Evolutionary conservation across 2,329 filamentous ascomycete species (phyloP), one percentile per base, ranked within the genome.

Genomic region (Fusarium foetens): DNA sequence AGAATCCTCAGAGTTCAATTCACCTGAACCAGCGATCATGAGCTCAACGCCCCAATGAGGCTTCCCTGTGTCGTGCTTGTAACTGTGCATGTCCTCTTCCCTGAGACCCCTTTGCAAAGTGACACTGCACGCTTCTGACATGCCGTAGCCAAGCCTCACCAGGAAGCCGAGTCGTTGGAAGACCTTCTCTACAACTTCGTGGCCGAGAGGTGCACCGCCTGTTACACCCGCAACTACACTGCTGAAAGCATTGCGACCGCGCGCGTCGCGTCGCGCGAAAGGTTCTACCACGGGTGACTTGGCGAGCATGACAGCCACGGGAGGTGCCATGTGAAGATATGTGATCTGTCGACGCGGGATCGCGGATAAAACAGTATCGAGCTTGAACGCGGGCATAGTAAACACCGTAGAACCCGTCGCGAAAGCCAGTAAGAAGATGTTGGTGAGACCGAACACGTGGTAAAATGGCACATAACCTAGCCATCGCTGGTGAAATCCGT

Each of bases 381-480:
- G 92, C 70, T 92, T 90, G 79, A 93, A 94, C 55, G 88, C 88
- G 6, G 86, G 84, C 91, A 94, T 93, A 53, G 92, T 84, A 79
- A 93, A 94, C 12, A 92, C 87, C 0, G 88, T 88, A 1, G 89
- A 80, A 3, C 85, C 83, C 19, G 85, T 80, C 6, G 83, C 83
- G 5, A 86, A 82, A 19, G 90, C 85, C 68, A 90, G 85, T 72
- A 90, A 87, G 54, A 89, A 85, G 17, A 88, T 88, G 81, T 93
- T 83, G 58, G 77, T 77, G 10, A 84, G 90, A 9, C 86, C 88
- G 77, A 89, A 89, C 29, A 90, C 87, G 78, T 92, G 90, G 76
- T 91, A 93, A 82, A 93, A 90, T 4, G 93, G 93, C 38, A 94
- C 84, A 76, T 92, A 92, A 71, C 89, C 90, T 4, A 93, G 81